phyloP scores from a whole-genome alignment of 2,329 filamentous ascomycete species.

The Fusarium duplospermum region DNA sequence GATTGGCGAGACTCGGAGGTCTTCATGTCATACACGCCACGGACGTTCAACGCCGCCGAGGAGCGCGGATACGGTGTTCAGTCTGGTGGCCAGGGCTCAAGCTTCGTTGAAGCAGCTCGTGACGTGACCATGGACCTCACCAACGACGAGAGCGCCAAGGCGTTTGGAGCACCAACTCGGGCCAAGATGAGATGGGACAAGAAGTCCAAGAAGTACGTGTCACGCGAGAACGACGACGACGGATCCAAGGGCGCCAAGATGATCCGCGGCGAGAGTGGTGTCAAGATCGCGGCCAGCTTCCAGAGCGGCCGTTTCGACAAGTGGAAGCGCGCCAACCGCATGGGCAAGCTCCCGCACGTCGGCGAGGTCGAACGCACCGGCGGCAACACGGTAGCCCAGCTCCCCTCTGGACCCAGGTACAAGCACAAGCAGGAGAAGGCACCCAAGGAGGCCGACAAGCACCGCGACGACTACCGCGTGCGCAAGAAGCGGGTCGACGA shows the following conservation, averaged over 20 bases:
- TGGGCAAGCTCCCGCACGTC: slow-evolving; percentile 81
- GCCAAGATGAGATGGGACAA: slow-evolving; percentile 94
- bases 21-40: slow-evolving; percentile 96
- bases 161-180: slow-evolving; percentile 81
- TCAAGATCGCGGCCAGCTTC: slow-evolving; percentile 96
- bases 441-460: slow-evolving; percentile 94
- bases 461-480: slow-evolving; percentile 87
- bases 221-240: slow-evolving; percentile 92
- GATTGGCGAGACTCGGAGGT: slow-evolving; percentile 87
- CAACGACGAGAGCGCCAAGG: slow-evolving; percentile 85
- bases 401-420: slow-evolving; percentile 66
- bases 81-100: slow-evolving; percentile 78
- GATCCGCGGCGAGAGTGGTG: slow-evolving; percentile 88
- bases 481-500: slow-evolving; percentile 91
- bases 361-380: slow-evolving; percentile 79
- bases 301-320: slow-evolving; percentile 92
- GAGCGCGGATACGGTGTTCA: slow-evolving; percentile 95
- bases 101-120: slow-evolving; percentile 90
- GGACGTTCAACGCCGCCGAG: slow-evolving; percentile 82
- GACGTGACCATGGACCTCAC: slow-evolving; percentile 91
- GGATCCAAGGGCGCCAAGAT: slow-evolving; percentile 79
- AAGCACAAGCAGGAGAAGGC: slow-evolving; percentile 89
- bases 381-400: slow-evolving; percentile 27
- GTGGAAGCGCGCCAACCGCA: slow-evolving; percentile 89
- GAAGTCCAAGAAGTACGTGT: slow-evolving; percentile 94